Percentiles rank a stretch among this genome's conserved stretches.
phyloP scores from a whole-genome alignment of 306 rosid species.

The Sicyos edulis region DNA sequence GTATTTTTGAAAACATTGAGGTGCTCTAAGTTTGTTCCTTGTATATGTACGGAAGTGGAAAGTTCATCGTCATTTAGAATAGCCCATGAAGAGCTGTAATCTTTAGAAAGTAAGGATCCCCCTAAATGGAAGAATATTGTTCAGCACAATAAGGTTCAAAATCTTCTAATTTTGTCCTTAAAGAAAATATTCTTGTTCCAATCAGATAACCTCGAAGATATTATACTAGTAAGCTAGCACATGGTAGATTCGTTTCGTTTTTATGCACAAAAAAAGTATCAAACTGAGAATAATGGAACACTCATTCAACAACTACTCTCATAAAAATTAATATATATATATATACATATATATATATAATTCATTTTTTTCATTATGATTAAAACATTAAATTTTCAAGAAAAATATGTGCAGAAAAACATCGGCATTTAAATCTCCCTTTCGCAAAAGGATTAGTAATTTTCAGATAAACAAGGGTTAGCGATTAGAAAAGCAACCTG shows the following conservation, averaged over 20 bases:
- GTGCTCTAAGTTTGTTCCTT: constrained; percentile 5
- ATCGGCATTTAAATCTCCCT: not conserved
- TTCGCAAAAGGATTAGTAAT: not conserved
- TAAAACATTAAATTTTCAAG: not conserved
- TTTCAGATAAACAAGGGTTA: constrained; percentile 1
- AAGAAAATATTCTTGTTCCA: not conserved
- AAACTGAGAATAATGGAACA: not conserved
- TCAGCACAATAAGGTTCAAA: constrained; percentile 1
- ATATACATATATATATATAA: too few species aligned
- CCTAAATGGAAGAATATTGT: constrained; percentile 1
- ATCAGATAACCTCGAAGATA: not conserved
- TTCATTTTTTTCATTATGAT: not conserved
- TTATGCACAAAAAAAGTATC: not conserved
- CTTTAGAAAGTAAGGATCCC: constrained; percentile 11
- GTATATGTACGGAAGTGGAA: not conserved
- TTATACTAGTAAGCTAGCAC: not conserved
- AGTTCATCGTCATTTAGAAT: not conserved
- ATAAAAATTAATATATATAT: not conserved
- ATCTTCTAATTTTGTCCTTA: not conserved
- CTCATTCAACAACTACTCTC: not conserved
- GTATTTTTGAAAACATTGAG: not conserved
- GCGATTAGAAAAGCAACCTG: constrained; percentile 50
- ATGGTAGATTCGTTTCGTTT: not conserved
- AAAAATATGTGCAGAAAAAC: not conserved
- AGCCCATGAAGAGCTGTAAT: not conserved